phyloP scores from a whole-genome alignment of 2,329 filamentous ascomycete species.

The Acarospora socialis region DNA sequence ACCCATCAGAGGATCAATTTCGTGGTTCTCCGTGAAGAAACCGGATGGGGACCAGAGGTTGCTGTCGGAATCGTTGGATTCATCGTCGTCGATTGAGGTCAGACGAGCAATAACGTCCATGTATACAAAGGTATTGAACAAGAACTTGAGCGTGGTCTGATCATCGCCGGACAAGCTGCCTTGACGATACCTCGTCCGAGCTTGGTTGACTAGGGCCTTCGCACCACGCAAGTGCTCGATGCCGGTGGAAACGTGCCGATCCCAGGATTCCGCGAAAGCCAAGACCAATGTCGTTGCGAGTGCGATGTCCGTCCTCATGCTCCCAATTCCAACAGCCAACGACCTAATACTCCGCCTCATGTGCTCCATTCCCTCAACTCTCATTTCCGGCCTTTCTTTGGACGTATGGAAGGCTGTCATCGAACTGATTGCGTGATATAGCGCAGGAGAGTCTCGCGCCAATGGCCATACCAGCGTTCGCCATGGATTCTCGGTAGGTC shows the following conservation, averaged over 20 bases:
- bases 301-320: slow-evolving; percentile 50
- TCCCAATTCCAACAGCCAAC: slow-evolving; percentile 44
- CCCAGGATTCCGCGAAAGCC: slow-evolving; percentile 58
- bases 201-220: slow-evolving; percentile 47
- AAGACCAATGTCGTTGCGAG: slow-evolving; percentile 56
- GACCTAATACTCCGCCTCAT: slow-evolving; percentile 50
- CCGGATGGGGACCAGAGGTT: slow-evolving; percentile 28
- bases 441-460: slow-evolving; percentile 46
- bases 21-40: slow-evolving; percentile 32
- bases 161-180: slow-evolving; percentile 30
- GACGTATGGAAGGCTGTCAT: slow-evolving; percentile 56
- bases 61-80: slow-evolving; percentile 39
- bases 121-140: slow-evolving; percentile 60
- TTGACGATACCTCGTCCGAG: slow-evolving; percentile 32
- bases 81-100: slow-evolving; percentile 46
- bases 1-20: slow-evolving; percentile 59
- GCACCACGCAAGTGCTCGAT: slow-evolving; percentile 56
- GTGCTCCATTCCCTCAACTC: slow-evolving; percentile 52
- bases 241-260: slow-evolving; percentile 52
- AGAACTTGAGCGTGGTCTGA: slow-evolving; percentile 44
- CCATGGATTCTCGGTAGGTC: slow-evolving; percentile 56
- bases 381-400: slow-evolving; percentile 41
- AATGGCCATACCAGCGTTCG: slow-evolving; percentile 56
- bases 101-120: slow-evolving; percentile 59
- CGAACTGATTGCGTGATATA: slow-evolving; percentile 54